phyloP scores from a whole-genome alignment of 2,329 filamentous ascomycete species.

The Cyanodermella asteris region DNA sequence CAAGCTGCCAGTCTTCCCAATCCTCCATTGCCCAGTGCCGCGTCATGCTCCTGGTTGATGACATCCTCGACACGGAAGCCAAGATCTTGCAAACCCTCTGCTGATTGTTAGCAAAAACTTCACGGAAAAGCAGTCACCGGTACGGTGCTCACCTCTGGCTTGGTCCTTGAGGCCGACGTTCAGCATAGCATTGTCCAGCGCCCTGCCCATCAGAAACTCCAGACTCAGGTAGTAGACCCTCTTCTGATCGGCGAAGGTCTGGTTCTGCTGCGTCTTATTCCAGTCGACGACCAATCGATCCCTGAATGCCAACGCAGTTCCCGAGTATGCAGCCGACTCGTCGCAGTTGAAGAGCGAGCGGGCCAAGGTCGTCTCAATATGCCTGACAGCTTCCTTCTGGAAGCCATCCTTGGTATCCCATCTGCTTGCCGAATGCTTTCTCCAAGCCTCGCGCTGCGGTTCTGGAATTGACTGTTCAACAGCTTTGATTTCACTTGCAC shows the following conservation, averaged over 20 bases:
- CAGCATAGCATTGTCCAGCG: constrained; percentile 95
- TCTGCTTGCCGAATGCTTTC: constrained; percentile 5
- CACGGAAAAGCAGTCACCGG: constrained; percentile 8
- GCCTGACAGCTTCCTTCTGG: constrained; percentile 65
- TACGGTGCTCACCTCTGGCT: constrained; percentile 40
- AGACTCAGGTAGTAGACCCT: constrained; percentile 92
- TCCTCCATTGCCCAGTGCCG: constrained; percentile 86
- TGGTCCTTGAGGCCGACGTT: constrained; percentile 76
- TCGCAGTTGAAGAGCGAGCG: constrained; percentile 97
- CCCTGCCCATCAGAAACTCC: constrained; percentile 92
- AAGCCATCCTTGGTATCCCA: constrained; percentile 3
- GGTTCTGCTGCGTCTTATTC: constrained; percentile 95
- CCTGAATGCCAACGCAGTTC: constrained; percentile 75
- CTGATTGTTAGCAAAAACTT: constrained; percentile 8
- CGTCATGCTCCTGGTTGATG: constrained; percentile 85
- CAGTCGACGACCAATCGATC: constrained; percentile 85
- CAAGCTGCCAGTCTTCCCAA: constrained; percentile 86
- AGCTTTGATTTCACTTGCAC: constrained; percentile 72
- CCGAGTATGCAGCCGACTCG: constrained; percentile 76
- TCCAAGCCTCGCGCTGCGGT: constrained; percentile 58
- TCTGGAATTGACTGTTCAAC: constrained; percentile 86
- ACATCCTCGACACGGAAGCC: constrained; percentile 96
- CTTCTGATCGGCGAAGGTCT: constrained; percentile 79
- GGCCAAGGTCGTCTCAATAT: constrained; percentile 90
- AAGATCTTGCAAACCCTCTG: constrained; percentile 67